phyloP scores from a whole-genome alignment of 2,329 filamentous ascomycete species.

The Xylariaceae sp. region DNA sequence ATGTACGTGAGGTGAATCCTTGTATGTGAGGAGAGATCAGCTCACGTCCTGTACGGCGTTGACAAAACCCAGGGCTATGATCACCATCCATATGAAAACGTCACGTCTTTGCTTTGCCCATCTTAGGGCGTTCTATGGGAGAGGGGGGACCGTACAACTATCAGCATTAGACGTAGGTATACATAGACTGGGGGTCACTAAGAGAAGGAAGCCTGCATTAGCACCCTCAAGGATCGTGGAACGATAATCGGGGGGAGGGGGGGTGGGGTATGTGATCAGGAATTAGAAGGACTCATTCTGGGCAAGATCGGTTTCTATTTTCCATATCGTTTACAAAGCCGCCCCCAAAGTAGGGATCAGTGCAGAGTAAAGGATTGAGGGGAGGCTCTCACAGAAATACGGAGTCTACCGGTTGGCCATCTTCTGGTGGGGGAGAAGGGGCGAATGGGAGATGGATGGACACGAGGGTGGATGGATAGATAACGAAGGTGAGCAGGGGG shows the following conservation, averaged over 20 bases:
- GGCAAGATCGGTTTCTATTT: slow-evolving; percentile 1
- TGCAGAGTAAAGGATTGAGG: background rate
- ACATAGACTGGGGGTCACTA: background rate
- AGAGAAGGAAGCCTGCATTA: slow-evolving; percentile 11
- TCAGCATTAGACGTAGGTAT: slow-evolving; percentile 11
- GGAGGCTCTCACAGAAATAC: background rate
- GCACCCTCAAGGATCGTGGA: slow-evolving; percentile 4
- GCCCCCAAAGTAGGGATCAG: background rate
- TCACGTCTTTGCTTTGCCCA: slow-evolving; percentile 7
- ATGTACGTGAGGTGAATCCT: background rate
- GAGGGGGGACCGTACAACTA: slow-evolving; percentile 15
- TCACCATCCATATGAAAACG: slow-evolving; percentile 6
- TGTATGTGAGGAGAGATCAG: background rate
- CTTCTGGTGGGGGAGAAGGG: slow-evolving; percentile 6
- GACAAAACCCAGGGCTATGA: background rate
- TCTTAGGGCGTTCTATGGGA: slow-evolving; percentile 3
- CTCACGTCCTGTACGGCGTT: background rate
- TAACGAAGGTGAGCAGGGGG: slow-evolving; percentile 5
- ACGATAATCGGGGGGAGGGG: slow-evolving; percentile 7
- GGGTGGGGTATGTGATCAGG: slow-evolving; percentile 4
- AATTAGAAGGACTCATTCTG: slow-evolving; percentile 1
- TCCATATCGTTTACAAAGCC: too few species aligned
- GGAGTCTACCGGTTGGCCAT: slow-evolving; percentile 5
- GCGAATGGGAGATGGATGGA: slow-evolving; percentile 8
- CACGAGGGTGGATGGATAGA: slow-evolving; percentile 9